Percentiles rank a stretch among this genome's conserved stretches.
phyloP scores from a whole-genome alignment of 305 asterid species.

The Euphrasia arctica region DNA sequence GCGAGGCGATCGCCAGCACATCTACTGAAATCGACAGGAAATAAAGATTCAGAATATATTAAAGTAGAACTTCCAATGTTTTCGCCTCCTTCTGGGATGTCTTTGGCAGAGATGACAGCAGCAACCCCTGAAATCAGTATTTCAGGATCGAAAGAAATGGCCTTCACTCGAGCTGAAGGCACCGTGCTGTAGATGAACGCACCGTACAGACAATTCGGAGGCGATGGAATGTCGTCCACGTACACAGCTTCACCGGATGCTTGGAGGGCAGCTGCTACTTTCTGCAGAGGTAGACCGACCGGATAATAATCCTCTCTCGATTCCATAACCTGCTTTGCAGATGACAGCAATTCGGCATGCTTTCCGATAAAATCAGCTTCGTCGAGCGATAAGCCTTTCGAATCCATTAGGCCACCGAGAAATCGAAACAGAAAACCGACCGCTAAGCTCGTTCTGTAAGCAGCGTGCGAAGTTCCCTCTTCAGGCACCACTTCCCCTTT shows the following conservation, averaged over 20 bases:
- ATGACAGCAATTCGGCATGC: conserved; percentile 34
- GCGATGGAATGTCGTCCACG: conserved; percentile 82
- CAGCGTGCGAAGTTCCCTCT: conserved; percentile 57
- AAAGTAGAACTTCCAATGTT: conserved; percentile 43
- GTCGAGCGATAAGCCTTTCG: conserved; percentile 11
- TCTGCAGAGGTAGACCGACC: conserved; percentile 59
- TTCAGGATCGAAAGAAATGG: conserved; percentile 35
- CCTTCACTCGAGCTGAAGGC: conserved; percentile 59
- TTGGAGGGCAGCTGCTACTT: conserved; percentile 61
- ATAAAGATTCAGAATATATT: conserved; percentile 55
- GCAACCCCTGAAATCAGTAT: conserved; percentile 32
- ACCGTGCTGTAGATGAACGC: conserved; percentile 65
- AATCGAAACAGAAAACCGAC: conserved; percentile 64
- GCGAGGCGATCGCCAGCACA: conserved; percentile 71
- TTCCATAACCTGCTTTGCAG: conserved; percentile 50
- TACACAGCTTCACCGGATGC: conserved; percentile 83
- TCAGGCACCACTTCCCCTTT: conserved; percentile 51
- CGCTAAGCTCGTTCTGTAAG: conserved; percentile 75
- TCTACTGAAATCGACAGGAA: conserved; percentile 50
- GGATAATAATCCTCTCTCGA: conserved; percentile 46
- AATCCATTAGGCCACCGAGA: conserved; percentile 37
- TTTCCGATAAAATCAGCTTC: conserved; percentile 20
- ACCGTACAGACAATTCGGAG: conserved; percentile 67
- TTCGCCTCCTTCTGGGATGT: conserved; percentile 62
- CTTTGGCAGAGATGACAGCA: conserved; percentile 54